Evolutionary conservation across 768 basidiomycete species (phyloP).

Genomic region (Tricholoma hemisulphureum): DNA sequence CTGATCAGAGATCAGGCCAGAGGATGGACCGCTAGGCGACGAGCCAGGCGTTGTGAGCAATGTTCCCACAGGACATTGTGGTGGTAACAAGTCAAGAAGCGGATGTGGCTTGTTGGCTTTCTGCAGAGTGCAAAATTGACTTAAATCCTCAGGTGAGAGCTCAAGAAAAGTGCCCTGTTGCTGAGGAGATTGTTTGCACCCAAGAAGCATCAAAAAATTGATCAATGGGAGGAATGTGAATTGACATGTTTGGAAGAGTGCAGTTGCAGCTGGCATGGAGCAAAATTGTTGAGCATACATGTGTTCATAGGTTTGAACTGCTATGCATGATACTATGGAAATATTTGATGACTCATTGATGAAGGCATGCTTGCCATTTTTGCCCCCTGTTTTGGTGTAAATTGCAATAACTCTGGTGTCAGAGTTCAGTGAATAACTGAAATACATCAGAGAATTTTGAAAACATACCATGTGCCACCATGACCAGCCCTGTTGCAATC

Average conservation of each 20-base stretch:
- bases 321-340: slow-evolving; percentile 11
- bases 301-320: slow-evolving; percentile 16
- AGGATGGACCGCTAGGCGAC: too few species aligned
- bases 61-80: too few species aligned
- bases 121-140: not conserved
- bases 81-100: too few species aligned
- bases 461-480: not conserved
- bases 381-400: not conserved
- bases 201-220: not conserved
- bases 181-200: not conserved
- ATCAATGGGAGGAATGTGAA: not conserved
- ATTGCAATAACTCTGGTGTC: not conserved
- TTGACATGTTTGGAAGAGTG: not conserved
- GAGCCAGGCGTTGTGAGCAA: too few species aligned
- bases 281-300: slow-evolving; percentile 8
- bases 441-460: not conserved
- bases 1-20: too few species aligned
- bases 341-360: slow-evolving; percentile 10
- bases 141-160: not conserved
- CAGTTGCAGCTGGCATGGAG: not conserved
- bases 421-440: too few species aligned
- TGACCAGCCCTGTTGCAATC: not conserved
- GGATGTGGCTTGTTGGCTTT: not conserved
- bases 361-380: slow-evolving; percentile 3
- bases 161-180: not conserved